Evolutionary conservation across 306 rosid genomes (phyloP).

Genomic region (Amphicarpaea edgeworthii): DNA sequence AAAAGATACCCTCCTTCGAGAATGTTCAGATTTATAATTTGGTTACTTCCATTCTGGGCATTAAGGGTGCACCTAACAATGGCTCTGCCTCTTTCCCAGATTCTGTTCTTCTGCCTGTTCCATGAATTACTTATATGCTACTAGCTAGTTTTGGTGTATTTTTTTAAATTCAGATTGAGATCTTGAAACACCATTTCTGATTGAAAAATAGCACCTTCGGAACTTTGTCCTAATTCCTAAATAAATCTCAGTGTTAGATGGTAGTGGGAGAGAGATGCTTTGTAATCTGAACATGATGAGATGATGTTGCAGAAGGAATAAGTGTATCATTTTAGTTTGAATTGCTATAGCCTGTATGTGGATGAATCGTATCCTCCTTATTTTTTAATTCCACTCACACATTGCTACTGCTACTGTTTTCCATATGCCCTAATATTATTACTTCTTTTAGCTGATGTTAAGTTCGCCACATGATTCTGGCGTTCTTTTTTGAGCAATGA

Average conservation of each 20-base stretch:
- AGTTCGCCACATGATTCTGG: not conserved
- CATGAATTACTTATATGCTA: constrained; percentile 8
- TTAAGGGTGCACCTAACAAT: constrained; percentile 77
- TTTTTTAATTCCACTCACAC: not conserved
- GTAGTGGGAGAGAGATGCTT: too few relatives aligned
- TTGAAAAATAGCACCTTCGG: not conserved
- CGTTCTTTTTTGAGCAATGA: not conserved
- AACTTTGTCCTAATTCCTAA: not conserved
- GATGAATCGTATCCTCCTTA: not conserved
- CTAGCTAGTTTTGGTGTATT: not conserved
- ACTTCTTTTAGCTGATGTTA: too few relatives aligned
- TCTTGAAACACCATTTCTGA: not conserved
- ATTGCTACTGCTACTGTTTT: not conserved
- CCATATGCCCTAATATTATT: not conserved
- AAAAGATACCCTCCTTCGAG: constrained; percentile 85
- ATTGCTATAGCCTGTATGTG: constrained; percentile 15
- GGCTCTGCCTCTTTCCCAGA: constrained; percentile 73
- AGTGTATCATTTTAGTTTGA: constrained; percentile 8
- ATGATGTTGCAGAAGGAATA: constrained; percentile 34
- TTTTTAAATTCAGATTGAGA: too few relatives aligned
- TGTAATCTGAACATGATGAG: not conserved
- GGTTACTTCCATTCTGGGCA: constrained; percentile 81
- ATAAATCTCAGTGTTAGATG: not conserved
- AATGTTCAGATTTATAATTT: constrained; percentile 86
- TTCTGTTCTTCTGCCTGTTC: constrained; percentile 67